A percentile compares a stretch with the other conserved stretches of the same genome.
These are phyloP conservation scores for Trichophyton equinum DNA, from an alignment of 2,329 filamentous ascomycete species.

Conservation along the genomic window DNA sequence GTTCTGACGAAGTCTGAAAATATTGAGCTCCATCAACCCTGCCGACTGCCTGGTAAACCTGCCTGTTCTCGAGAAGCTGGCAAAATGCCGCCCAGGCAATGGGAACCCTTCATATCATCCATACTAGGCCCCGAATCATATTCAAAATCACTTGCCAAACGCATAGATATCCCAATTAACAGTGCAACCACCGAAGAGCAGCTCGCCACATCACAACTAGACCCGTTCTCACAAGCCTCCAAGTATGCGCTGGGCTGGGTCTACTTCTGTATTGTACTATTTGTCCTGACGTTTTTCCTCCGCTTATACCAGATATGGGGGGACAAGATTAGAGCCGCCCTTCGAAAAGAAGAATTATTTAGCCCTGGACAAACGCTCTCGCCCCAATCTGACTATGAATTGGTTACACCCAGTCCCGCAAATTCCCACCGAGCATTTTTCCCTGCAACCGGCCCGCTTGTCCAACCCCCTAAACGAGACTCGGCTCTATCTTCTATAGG, in stretches of 20 bases:
- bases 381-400: conserved; percentile 48
- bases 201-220: conserved; percentile 45
- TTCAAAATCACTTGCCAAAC: conserved; percentile 28
- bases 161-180: conserved; percentile 46
- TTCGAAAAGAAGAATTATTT: conserved; percentile 71
- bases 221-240: conserved; percentile 69
- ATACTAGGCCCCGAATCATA: neutral
- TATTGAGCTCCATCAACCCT: too few relatives aligned
- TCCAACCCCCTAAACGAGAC: conserved; percentile 47
- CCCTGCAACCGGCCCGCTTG: conserved; percentile 48
- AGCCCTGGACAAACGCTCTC: conserved; percentile 41
- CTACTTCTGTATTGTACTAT: conserved; percentile 67
- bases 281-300: conserved; percentile 53
- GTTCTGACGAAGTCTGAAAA: neutral
- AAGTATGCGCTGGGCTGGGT: conserved; percentile 84
- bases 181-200: conserved; percentile 43
- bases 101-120: neutral
- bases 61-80: neutral
- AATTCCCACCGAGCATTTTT: conserved; percentile 63
- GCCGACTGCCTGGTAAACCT: neutral
- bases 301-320: conserved; percentile 83
- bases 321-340: conserved; percentile 79
- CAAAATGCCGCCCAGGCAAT: neutral
- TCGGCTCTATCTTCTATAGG: conserved; percentile 64
- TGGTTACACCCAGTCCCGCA: conserved; percentile 46